These are phyloP conservation scores for Tetrapyrgos nigripes DNA, from an alignment of 1,284 basidiomycete species.

Conservation along the genomic window DNA sequence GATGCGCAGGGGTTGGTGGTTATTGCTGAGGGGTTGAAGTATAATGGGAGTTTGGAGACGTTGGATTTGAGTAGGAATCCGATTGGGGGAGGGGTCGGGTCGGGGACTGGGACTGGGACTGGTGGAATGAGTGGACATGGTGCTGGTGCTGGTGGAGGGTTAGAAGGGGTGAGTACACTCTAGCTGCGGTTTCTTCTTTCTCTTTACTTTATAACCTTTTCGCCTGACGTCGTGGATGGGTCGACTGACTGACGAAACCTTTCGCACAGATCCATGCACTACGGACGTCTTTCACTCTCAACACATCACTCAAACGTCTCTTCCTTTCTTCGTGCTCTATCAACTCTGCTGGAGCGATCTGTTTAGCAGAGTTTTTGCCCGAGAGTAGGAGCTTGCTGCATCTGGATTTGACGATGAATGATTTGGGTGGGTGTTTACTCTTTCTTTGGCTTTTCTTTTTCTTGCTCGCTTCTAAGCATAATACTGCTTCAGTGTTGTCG, in stretches of 20 bases:
- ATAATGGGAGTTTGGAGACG: constrained; percentile 93
- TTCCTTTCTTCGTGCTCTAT: constrained; percentile 90
- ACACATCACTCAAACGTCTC: constrained; percentile 90
- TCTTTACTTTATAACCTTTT: neutral
- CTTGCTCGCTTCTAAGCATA: no score
- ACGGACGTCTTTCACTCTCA: constrained; percentile 92
- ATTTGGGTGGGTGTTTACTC: no score
- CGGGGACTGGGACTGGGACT: constrained; percentile 86
- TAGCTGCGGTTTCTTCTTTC: neutral
- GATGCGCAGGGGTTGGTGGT: constrained; percentile 82
- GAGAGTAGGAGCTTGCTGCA: constrained; percentile 47
- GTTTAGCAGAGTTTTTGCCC: constrained; percentile 94
- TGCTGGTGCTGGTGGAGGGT: neutral
- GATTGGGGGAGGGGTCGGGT: constrained; percentile 63
- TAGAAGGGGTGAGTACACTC: constrained; percentile 8
- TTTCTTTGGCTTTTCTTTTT: no score
- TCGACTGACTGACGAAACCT: neutral
- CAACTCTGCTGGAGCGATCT: constrained; percentile 88
- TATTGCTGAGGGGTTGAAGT: constrained; percentile 94
- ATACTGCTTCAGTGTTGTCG: no score
- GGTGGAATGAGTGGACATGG: constrained; percentile 49
- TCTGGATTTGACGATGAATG: constrained; percentile 78
- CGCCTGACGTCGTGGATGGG: neutral
- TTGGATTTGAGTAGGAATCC: constrained; percentile 94
- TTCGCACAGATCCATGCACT: constrained; percentile 71